Evolutionary conservation across 305 asterid genomes (phyloP), one percentile per base, ranked within the genome.

Genomic region (Fraxinus floribunda): DNA sequence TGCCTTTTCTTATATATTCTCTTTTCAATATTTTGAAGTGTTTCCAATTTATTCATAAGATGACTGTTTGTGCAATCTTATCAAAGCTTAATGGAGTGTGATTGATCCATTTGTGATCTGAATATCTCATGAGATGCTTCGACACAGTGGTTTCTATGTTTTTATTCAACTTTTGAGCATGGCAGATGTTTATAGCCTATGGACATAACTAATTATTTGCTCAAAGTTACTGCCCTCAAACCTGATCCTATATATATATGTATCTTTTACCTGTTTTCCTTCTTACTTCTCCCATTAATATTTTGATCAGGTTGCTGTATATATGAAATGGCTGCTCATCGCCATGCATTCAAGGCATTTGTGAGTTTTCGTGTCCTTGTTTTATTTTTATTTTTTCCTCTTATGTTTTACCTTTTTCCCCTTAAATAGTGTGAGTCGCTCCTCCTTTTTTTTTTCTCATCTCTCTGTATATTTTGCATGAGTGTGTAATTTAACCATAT

Each of bases 281-380:
- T 72, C 13, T 34, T 34, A 35, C 77, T 16, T 35, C 66, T n/a
- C 38, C 46, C 46, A 35, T 72, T 72, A 72, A 72, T 82, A 26
- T 83, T 86, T 82, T 85, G 22, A 84, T 76, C 88, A 96, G 99
- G 99, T 82, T 96, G 99, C 91, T 96, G 99, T 82, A 91, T 96
- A 92, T 94, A 96, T 41, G 99, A 96, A 88, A 96, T 96, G 97
- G 94, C 99, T 83, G 99, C 99, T 83, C 97, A 91, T 87, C 97
- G 96, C 38, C 98, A 93, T 62, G 99, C 99, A 2, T 96, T 96
- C 87, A 94, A 96, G 87, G 99, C 99, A 87, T 94, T 94, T 87
- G 99, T 96, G 90, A 92, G 95, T 84, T 84, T 81, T 86, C 16
- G 38, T 18, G 10, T 35, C 83, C 78, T 76, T n/a, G 20, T 57